Conservation (phyloP, 139 green algal genomes). For the Ulvella scutata region DNA sequence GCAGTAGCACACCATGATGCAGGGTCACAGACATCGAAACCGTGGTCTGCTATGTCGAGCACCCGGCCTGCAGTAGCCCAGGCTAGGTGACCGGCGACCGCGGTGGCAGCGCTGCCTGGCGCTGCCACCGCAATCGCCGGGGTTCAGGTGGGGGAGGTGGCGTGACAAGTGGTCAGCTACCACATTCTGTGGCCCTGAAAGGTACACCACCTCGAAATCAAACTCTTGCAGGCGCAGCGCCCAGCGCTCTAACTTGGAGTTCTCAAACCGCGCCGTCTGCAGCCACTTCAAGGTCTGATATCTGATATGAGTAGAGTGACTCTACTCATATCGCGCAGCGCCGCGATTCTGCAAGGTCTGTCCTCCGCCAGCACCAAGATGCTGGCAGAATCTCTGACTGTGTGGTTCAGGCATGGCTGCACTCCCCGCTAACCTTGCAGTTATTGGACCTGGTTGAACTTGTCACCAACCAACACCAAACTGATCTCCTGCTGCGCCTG, state of each 20-base stretch:
- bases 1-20: background rate
- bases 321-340: background rate
- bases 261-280: background rate
- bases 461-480: background rate
- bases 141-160: background rate
- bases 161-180: constrained; percentile 11
- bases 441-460: background rate
- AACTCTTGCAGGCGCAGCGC: constrained; percentile 11
- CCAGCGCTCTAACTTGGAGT: constrained; percentile 11
- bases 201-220: constrained; percentile 10
- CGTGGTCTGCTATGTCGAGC: background rate
- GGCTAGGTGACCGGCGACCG: constrained; percentile 1
- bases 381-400: background rate
- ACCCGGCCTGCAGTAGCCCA: background rate
- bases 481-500: background rate
- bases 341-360: background rate
- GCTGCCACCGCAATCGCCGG: too few species aligned
- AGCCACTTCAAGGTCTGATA: constrained; percentile 7
- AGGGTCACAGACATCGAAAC: background rate
- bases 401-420: background rate
- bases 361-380: background rate
- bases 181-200: constrained; percentile 4
- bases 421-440: background rate
- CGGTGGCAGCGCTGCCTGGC: background rate
- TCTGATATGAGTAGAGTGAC: too few species aligned